These are phyloP conservation scores for Eudorina sp. DNA, from an alignment of 139 green algal genomes.

Conservation along the genomic window DNA sequence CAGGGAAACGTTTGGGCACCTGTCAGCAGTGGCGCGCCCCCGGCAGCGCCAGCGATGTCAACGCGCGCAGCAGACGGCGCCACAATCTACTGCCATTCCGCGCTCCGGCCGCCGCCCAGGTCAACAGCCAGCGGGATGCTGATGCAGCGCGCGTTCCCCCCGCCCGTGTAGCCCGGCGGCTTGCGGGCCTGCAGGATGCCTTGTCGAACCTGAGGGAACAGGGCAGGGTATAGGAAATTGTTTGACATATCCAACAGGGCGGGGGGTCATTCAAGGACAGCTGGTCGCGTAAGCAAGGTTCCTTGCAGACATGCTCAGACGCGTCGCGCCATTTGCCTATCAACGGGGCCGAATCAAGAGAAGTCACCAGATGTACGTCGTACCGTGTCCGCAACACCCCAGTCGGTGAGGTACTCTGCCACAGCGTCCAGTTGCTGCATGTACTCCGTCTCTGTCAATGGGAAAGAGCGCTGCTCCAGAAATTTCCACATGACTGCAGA, in stretches of 20 bases:
- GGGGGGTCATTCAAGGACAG: too few species aligned
- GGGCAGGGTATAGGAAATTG: too few species aligned
- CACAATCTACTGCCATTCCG: slow-evolving; percentile 51
- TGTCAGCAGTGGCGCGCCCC: too few species aligned
- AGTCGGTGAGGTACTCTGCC: slow-evolving; percentile 53
- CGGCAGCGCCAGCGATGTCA: too few species aligned
- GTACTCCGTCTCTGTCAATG: slow-evolving; percentile 52
- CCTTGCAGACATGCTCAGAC: too few species aligned
- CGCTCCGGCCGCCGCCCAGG: slow-evolving; percentile 29
- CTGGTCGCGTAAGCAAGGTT: too few species aligned
- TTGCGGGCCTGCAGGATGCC: slow-evolving; percentile 43
- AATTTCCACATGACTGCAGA: slow-evolving; percentile 54
- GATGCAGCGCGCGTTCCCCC: slow-evolving; percentile 55
- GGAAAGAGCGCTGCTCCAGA: slow-evolving; percentile 58
- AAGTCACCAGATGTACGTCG: too few species aligned
- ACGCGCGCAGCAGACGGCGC: too few species aligned
- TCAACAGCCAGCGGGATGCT: slow-evolving; percentile 61
- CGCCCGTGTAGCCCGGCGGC: slow-evolving; percentile 55
- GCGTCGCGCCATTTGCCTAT: too few species aligned
- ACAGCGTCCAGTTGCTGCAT: slow-evolving; percentile 64
- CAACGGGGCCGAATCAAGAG: too few species aligned
- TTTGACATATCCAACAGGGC: too few species aligned
- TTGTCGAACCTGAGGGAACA: slow-evolving; percentile 40
- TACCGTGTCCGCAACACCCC: slow-evolving; percentile 51
- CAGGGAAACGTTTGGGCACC: too few species aligned